Evolutionary conservation across 441 rosid species (phyloP).

Genomic region (Gossypium davidsonii): DNA sequence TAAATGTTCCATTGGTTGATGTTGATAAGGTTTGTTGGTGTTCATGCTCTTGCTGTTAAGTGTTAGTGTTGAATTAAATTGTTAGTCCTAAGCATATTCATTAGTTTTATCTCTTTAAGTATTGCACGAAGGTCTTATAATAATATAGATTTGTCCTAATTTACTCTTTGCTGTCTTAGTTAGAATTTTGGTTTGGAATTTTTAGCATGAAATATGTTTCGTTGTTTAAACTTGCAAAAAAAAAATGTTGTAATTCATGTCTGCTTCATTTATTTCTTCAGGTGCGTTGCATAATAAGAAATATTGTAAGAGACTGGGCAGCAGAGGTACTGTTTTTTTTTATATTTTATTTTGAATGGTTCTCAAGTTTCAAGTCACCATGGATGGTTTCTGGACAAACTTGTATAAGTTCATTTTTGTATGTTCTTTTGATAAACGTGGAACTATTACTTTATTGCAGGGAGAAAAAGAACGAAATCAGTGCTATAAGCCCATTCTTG

Average conservation of each 20-base stretch:
- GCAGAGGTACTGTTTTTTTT: conserved; percentile 56
- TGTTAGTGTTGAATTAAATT: not conserved
- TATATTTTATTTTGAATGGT: not conserved
- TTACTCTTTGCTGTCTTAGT: conserved; percentile 1
- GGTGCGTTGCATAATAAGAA: conserved; percentile 96
- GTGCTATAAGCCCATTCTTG: conserved; percentile 90
- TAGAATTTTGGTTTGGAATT: not conserved
- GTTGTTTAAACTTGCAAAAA: not conserved
- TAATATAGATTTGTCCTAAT: not conserved
- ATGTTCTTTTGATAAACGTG: not conserved
- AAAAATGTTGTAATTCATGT: not conserved
- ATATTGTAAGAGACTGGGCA: conserved; percentile 98
- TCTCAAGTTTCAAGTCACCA: not conserved
- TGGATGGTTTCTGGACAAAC: conserved; percentile 8
- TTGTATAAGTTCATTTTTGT: not conserved
- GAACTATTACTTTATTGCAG: conserved; percentile 28
- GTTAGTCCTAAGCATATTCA: not conserved
- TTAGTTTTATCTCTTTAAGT: not conserved
- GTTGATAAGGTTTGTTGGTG: conserved; percentile 75
- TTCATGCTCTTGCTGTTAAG: not conserved
- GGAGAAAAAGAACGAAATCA: conserved; percentile 85
- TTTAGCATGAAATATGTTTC: not conserved
- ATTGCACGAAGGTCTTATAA: not conserved
- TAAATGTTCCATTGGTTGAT: conserved; percentile 87
- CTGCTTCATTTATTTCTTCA: conserved; percentile 29